A percentile compares a stretch with the other conserved stretches of the same genome.
phyloP scores from a whole-genome alignment of 2,329 filamentous ascomycete species.

The Calonectria henricotiae region DNA sequence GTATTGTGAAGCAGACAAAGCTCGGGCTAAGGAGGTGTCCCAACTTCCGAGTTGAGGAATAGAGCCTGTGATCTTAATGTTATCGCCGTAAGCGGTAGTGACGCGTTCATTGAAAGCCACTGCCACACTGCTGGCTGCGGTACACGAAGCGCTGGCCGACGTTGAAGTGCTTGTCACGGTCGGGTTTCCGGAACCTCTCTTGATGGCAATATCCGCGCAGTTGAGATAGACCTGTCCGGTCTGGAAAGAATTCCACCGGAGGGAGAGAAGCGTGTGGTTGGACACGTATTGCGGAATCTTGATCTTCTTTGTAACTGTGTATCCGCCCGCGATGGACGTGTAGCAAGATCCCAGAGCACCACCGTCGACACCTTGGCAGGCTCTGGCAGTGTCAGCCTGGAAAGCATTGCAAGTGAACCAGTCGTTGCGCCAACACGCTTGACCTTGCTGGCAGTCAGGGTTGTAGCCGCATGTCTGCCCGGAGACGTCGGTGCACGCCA shows the following conservation, averaged over 20 bases:
- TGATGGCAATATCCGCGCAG: slow-evolving; percentile 69
- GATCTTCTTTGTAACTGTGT: slow-evolving; percentile 67
- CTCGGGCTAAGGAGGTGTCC: slow-evolving; percentile 60
- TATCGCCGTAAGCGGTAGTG: slow-evolving; percentile 66
- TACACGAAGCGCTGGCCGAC: slow-evolving; percentile 41
- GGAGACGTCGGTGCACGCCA: slow-evolving; percentile 67
- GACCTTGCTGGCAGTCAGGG: slow-evolving; percentile 63
- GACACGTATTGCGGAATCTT: slow-evolving; percentile 66
- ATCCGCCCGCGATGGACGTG: slow-evolving; percentile 69
- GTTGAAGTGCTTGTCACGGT: slow-evolving; percentile 43
- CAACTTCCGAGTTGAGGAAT: slow-evolving; percentile 68
- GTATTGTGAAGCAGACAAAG: slow-evolving; percentile 70
- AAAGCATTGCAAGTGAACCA: slow-evolving; percentile 71
- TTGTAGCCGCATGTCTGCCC: slow-evolving; percentile 67
- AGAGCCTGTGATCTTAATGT: slow-evolving; percentile 65
- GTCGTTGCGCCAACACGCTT: slow-evolving; percentile 67
- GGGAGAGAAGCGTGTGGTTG: slow-evolving; percentile 67
- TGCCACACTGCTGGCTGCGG: slow-evolving; percentile 49
- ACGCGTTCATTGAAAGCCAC: slow-evolving; percentile 63
- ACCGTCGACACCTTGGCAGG: slow-evolving; percentile 65
- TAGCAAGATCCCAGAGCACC: slow-evolving; percentile 63
- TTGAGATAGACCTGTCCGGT: slow-evolving; percentile 66
- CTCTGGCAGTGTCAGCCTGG: slow-evolving; percentile 54
- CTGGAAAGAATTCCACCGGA: slow-evolving; percentile 63
- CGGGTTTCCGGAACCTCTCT: background rate